phyloP scores from a whole-genome alignment of 805 yeast genomes.

The Metschnikowia matae region DNA sequence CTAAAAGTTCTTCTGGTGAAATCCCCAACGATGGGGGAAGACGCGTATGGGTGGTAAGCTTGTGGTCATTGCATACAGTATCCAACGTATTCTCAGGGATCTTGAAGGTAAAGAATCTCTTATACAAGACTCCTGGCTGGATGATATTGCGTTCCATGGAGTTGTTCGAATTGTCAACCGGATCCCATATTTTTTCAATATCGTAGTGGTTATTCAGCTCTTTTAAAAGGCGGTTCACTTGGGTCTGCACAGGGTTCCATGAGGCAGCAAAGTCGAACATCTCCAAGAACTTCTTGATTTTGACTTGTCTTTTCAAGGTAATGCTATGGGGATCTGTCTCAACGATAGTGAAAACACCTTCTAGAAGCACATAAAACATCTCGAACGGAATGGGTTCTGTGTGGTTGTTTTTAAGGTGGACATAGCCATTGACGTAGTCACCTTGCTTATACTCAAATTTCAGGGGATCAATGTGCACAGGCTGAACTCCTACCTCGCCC shows the following conservation, averaged over 20 bases:
- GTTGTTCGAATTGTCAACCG: conserved; percentile 24
- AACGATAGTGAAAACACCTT: conserved; percentile 41
- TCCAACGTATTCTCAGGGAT: conserved; percentile 37
- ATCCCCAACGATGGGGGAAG: conserved; percentile 37
- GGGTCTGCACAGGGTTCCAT: conserved; percentile 35
- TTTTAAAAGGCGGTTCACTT: conserved; percentile 28
- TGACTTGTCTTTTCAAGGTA: conserved; percentile 16
- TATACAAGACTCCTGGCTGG: conserved; percentile 24
- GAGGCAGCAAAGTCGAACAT: conserved; percentile 48
- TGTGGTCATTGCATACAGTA: conserved; percentile 33
- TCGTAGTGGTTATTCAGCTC: conserved; percentile 16
- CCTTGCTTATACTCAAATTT: conserved; percentile 57
- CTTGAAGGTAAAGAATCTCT: conserved; percentile 40
- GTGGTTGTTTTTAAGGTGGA: conserved; percentile 37
- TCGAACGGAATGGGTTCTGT: conserved; percentile 50
- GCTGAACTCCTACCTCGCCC: conserved; percentile 24
- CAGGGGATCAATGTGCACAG: conserved; percentile 27
- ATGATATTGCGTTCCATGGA: conserved; percentile 19
- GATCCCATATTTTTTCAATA: conserved; percentile 18
- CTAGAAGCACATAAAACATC: conserved; percentile 56
- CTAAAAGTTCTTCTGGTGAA: conserved; percentile 14
- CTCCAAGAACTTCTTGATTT: conserved; percentile 29
- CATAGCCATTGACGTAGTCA: conserved; percentile 58
- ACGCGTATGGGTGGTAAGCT: conserved; percentile 27
- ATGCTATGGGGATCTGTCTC: conserved; percentile 7